These are phyloP conservation scores for Cadophora gregata DNA, from an alignment of 2,329 filamentous ascomycete genomes.

Conservation along the genomic window DNA sequence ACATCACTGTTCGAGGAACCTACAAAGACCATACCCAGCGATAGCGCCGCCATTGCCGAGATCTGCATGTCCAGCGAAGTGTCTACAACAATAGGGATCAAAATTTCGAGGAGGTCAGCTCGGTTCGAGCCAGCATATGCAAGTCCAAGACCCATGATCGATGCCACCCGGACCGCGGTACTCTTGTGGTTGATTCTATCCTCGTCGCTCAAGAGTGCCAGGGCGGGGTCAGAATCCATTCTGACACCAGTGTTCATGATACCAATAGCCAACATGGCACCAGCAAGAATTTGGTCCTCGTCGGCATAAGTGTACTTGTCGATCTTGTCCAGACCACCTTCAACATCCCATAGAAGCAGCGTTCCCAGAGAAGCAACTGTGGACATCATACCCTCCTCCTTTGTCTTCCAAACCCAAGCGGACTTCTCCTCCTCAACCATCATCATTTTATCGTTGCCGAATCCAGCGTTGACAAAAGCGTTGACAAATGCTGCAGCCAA, in stretches of 20 bases:
- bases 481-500: constrained; percentile 96
- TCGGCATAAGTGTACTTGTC: constrained; percentile 89
- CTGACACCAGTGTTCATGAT: constrained; percentile 94
- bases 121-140: constrained; percentile 95
- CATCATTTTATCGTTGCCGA: constrained; percentile 98
- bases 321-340: constrained; percentile 89
- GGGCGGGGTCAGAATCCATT: constrained; percentile 85
- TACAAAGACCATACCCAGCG: constrained; percentile 89
- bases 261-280: constrained; percentile 89
- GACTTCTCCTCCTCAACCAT: constrained; percentile 85
- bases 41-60: constrained; percentile 92
- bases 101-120: constrained; percentile 81
- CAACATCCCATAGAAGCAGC: constrained; percentile 91
- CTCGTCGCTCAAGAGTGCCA: constrained; percentile 82
- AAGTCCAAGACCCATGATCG: constrained; percentile 95
- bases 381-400: constrained; percentile 96
- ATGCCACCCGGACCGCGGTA: constrained; percentile 77
- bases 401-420: constrained; percentile 99
- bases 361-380: constrained; percentile 94
- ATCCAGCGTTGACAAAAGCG: constrained; percentile 94
- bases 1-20: constrained; percentile 91
- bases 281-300: constrained; percentile 87
- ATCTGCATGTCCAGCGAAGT: constrained; percentile 90
- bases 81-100: constrained; percentile 88
- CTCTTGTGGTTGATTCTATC: constrained; percentile 82